Conservation (phyloP, 2,329 filamentous ascomycete species). For the Penicillium sp. region DNA sequence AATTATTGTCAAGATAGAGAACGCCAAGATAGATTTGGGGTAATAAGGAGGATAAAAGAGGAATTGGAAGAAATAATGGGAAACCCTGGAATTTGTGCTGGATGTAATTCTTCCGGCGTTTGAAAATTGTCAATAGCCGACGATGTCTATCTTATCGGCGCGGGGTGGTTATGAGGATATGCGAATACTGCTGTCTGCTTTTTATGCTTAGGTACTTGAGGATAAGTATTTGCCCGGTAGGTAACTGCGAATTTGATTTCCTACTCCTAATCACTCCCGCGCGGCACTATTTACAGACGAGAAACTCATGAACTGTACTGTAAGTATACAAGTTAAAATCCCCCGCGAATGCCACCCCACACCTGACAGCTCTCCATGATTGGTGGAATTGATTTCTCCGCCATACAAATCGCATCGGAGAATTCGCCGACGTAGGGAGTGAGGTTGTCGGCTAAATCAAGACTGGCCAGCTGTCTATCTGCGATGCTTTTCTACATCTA, state of each 20-base stretch:
- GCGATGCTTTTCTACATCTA: background rate
- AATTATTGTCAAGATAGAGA: background rate
- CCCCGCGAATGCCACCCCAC: constrained; percentile 17
- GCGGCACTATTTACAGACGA: background rate
- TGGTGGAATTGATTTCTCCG: constrained; percentile 22
- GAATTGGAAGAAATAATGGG: constrained; percentile 8
- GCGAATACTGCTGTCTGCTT: background rate
- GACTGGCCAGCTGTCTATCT: background rate
- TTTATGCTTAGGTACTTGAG: background rate
- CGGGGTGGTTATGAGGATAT: background rate
- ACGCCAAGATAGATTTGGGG: background rate
- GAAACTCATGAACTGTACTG: too few species aligned
- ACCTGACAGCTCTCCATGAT: constrained; percentile 6
- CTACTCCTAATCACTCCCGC: background rate
- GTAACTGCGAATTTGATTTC: background rate
- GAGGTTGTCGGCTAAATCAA: constrained; percentile 5
- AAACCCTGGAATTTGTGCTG: constrained; percentile 11
- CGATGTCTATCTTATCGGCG: constrained; percentile 22
- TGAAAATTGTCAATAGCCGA: constrained; percentile 30
- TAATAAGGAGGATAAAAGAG: constrained; percentile 2
- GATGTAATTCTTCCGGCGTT: constrained; percentile 28
- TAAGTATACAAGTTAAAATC: background rate
- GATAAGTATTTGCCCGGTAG: background rate
- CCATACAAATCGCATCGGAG: constrained; percentile 18
- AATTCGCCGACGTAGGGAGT: constrained; percentile 20